phyloP scores from a whole-genome alignment of 2,329 filamentous ascomycete genomes.

The Simplicillium aogashimaense region DNA sequence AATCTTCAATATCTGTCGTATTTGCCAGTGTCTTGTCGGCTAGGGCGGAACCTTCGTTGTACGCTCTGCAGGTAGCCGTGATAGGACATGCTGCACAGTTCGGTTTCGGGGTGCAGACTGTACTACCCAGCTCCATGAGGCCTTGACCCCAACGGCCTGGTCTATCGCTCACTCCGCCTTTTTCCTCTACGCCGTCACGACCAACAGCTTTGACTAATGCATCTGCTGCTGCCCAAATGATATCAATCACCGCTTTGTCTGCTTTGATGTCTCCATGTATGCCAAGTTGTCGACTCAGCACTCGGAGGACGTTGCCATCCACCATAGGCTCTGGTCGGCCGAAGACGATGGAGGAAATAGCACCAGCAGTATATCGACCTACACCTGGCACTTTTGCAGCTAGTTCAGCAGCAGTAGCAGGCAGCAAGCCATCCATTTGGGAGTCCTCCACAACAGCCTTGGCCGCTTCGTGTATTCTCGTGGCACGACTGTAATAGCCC shows the following conservation, averaged over 20 bases:
- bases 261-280: constrained; percentile 46
- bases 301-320: constrained; percentile 53
- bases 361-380: constrained; percentile 52
- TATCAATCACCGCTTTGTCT: constrained; percentile 39
- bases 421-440: constrained; percentile 36
- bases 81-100: constrained; percentile 43
- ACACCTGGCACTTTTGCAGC: constrained; percentile 46
- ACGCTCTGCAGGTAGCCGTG: constrained; percentile 39
- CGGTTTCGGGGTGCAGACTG: constrained; percentile 49
- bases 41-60: constrained; percentile 31
- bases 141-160: constrained; percentile 55
- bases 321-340: constrained; percentile 50
- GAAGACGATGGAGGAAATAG: constrained; percentile 53
- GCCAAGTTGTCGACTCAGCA: constrained; percentile 50
- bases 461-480: constrained; percentile 47
- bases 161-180: constrained; percentile 27
- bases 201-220: constrained; percentile 43
- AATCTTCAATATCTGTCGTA: constrained; percentile 37
- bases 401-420: constrained; percentile 32
- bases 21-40: constrained; percentile 11
- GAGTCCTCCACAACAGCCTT: constrained; percentile 35
- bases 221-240: constrained; percentile 49
- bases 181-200: constrained; percentile 9
- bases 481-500: constrained; percentile 56
- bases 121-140: constrained; percentile 56